Conservation (phyloP, 108 stramenopile genomes). For the Bacterosira constricta region DNA sequence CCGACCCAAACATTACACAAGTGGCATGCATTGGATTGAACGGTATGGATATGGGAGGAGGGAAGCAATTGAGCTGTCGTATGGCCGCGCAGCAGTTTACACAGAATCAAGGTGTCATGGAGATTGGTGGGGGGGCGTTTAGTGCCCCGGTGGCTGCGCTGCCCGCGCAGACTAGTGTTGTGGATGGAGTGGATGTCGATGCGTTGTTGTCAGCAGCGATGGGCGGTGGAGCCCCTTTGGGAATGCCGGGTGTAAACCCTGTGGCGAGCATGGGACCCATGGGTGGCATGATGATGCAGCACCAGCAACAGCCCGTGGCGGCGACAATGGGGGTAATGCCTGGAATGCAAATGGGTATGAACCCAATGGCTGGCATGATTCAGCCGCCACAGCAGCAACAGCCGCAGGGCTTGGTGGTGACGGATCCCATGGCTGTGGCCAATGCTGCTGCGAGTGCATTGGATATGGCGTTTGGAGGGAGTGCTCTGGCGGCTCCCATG, state of each 20-base stretch:
- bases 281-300: constrained; percentile 47
- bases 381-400: constrained; percentile 19
- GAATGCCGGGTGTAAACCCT: not conserved
- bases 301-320: constrained; percentile 36
- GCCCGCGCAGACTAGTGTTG: constrained; percentile 37
- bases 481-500: constrained; percentile 19
- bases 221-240: constrained; percentile 34
- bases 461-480: constrained; percentile 59
- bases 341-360: constrained; percentile 6
- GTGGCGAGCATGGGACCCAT: constrained; percentile 39
- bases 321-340: constrained; percentile 10
- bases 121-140: constrained; percentile 8
- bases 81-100: constrained; percentile 56
- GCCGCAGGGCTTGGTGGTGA: constrained; percentile 31
- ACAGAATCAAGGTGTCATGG: not conserved
- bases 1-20: constrained; percentile 78
- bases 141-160: constrained; percentile 15
- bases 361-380: constrained; percentile 16
- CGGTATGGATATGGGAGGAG: constrained; percentile 94
- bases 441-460: constrained; percentile 60
- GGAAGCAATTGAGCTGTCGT: constrained; percentile 90
- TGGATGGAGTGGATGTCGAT: constrained; percentile 80
- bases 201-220: constrained; percentile 81
- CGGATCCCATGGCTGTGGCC: constrained; percentile 66
- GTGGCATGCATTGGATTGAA: constrained; percentile 94